Conservation (phyloP, 1,284 basidiomycete species). For the Puccinia triticina region DNA sequence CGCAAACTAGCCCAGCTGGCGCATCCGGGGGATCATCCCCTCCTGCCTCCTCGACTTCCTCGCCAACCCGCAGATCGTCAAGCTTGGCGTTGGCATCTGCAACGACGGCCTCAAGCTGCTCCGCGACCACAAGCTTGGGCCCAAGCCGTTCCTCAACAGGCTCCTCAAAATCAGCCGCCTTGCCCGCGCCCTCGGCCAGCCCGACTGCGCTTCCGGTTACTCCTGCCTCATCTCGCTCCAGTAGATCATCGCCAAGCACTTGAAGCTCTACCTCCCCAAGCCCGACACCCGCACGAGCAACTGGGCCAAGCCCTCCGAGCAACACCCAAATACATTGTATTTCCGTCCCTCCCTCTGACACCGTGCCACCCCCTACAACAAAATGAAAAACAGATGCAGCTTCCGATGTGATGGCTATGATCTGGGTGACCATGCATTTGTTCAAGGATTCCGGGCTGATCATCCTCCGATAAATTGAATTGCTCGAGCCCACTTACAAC, state of each 20-base stretch:
- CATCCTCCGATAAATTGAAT: conserved; percentile 18
- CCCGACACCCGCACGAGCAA: conserved; percentile 26
- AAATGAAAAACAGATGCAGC: conserved; percentile 39
- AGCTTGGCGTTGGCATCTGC: conserved; percentile 38
- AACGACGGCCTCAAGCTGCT: conserved; percentile 43
- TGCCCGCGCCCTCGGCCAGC: background rate
- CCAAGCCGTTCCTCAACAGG: conserved; percentile 16
- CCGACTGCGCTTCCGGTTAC: background rate
- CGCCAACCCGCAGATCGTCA: conserved; percentile 20
- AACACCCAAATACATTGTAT: conserved; percentile 23
- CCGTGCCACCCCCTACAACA: too few species aligned
- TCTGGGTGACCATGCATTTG: conserved; percentile 18
- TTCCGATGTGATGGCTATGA: conserved; percentile 25
- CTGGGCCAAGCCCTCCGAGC: conserved; percentile 21
- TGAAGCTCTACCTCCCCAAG: conserved; percentile 39
- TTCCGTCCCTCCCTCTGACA: background rate
- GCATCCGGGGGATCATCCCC: background rate
- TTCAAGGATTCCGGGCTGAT: background rate
- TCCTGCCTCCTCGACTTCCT: conserved; percentile 12
- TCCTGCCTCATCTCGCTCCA: conserved; percentile 31
- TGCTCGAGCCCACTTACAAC: conserved; percentile 13
- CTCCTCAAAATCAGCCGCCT: conserved; percentile 39
- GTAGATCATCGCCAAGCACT: conserved; percentile 19
- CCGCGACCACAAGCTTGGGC: background rate
- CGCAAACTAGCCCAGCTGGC: background rate